Base-by-base conservation (phyloP, 805 yeast genomes). In the Teunomyces cretensis region DNA sequence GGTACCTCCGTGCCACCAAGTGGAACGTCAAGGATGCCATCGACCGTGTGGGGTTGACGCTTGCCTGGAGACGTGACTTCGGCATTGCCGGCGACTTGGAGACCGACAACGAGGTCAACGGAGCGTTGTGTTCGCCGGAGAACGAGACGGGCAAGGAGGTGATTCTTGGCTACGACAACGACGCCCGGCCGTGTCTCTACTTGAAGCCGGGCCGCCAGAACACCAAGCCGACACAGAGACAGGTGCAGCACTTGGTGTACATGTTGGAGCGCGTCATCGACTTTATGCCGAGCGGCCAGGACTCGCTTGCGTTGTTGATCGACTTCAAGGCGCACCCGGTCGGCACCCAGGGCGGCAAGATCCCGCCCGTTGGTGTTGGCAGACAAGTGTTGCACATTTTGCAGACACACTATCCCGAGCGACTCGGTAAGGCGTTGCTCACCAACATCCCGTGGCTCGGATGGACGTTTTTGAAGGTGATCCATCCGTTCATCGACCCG, bases 331-430 rank as follows among this genome's bases (percentile, higher is more conserved):
- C 76, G 4, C 83, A 88, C 49, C 85, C 88, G 45, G 76, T 69
- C 28, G 75, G 75, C 69, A 9, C 64, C 55, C 41, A 55, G 61
- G 60, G 68, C 56, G 36, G 75, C 12, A 77, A 62, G 60, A 72
- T 65, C 52, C 83, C 81, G 3, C 79, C 81, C 3, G 55, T 74
- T 19, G 66, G 76, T 28, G 72, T 74, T 44, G 76, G 79, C 14
- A 84, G 91, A 61, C 96, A 90, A 67, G 98, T 92, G 27, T 75
- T 94, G 53, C 88, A 86, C 64, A 94, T 94, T 62, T 73, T 94
- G 56, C 99, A 94, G 68, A 90, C 96, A 9, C 99, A 94, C 66
- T 94, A 94, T 64, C 99, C 99, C 3, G 99, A 94, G 64, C 80
- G 99, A 57, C 75, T 94, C 48, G 99, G 99, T 32, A 86, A 84